Conservation (phyloP, 129 eudicot genomes). For the Erigeron canadensis region DNA sequence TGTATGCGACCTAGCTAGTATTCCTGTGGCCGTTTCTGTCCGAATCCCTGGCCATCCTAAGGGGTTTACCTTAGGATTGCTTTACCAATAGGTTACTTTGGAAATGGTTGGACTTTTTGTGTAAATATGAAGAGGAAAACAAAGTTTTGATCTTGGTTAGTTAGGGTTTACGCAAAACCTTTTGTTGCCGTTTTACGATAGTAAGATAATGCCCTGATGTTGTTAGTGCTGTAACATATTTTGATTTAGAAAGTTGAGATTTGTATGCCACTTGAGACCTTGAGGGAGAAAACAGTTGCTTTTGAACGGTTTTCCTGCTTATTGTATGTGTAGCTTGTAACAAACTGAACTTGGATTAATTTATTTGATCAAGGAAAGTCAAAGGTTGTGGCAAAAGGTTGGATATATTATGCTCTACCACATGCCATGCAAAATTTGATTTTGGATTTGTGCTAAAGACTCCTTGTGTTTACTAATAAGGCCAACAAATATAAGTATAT, state of each 20-base stretch:
- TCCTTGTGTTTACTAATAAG: not conserved
- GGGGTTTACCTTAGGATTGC: too few species aligned
- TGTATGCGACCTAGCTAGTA: too few species aligned
- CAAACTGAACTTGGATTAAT: not conserved
- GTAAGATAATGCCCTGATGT: not conserved
- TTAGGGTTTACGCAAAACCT: not conserved
- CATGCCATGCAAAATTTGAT: not conserved
- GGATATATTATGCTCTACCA: not conserved
- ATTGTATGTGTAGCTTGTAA: not conserved
- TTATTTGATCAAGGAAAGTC: not conserved
- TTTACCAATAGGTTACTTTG: too few species aligned
- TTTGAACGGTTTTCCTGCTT: not conserved
- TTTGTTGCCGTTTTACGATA: not conserved
- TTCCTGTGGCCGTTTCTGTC: too few species aligned
- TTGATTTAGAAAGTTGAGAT: not conserved
- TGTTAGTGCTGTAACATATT: not conserved
- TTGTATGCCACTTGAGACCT: not conserved
- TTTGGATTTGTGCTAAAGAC: not conserved
- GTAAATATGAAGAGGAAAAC: not conserved
- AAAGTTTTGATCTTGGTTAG: not conserved
- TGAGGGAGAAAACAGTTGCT: not conserved
- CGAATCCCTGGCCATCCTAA: too few species aligned
- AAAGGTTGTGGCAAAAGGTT: not conserved
- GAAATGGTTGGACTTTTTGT: too few species aligned
- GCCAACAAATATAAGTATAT: not conserved